phyloP scores from a whole-genome alignment of 345 rosid species.

The Melaleuca alternifolia region DNA sequence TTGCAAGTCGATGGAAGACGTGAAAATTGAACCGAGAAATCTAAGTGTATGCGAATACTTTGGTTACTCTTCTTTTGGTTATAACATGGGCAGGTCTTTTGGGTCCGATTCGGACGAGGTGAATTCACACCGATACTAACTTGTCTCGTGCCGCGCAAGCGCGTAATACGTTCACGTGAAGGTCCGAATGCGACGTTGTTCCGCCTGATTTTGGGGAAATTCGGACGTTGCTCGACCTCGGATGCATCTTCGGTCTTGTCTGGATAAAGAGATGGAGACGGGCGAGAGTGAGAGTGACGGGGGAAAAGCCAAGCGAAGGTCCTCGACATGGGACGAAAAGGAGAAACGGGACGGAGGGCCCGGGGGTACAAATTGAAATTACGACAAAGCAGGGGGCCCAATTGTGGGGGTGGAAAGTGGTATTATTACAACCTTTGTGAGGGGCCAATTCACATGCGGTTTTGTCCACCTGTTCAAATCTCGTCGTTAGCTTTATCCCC shows the following conservation, averaged over 20 bases:
- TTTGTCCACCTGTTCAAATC: background rate
- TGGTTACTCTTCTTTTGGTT: too few species aligned
- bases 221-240: background rate
- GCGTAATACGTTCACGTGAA: background rate
- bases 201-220: background rate
- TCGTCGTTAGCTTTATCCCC: background rate
- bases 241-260: background rate
- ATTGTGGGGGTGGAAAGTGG: background rate
- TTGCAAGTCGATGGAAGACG: background rate
- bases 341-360: background rate
- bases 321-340: background rate
- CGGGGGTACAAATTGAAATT: background rate
- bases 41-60: too few species aligned
- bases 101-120: background rate
- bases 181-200: background rate
- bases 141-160: background rate
- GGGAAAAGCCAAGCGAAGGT: background rate
- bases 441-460: background rate
- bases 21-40: too few species aligned
- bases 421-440: background rate
- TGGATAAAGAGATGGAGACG: background rate
- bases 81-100: background rate
- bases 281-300: accelerated
- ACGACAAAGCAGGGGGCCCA: background rate
- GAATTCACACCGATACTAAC: background rate